phyloP scores from a whole-genome alignment of 495 filamentous ascomycete genomes.

The Thermochaetoides thermophila region DNA sequence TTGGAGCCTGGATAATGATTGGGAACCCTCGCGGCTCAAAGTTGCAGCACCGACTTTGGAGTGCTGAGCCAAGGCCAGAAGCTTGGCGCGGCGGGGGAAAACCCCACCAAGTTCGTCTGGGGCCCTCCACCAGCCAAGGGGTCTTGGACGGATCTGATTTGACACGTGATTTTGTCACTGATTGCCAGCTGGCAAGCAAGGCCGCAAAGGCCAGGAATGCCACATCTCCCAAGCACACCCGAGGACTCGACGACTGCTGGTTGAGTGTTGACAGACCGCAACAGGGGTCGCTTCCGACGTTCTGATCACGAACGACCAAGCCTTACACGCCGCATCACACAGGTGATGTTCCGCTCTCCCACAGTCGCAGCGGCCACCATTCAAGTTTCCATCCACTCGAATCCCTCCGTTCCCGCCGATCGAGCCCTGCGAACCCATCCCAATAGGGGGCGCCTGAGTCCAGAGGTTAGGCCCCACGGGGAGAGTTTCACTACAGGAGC shows the following conservation, averaged over 20 bases:
- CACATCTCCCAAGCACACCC: slow-evolving; percentile 20
- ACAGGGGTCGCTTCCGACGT: slow-evolving; percentile 10
- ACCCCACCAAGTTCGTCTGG: slow-evolving; percentile 12
- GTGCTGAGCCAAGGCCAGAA: not conserved
- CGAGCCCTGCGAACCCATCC: slow-evolving; percentile 3
- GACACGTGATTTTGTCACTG: slow-evolving; percentile 11
- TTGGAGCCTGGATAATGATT: too few species aligned
- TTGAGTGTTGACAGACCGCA: slow-evolving; percentile 16
- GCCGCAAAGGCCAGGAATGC: slow-evolving; percentile 15
- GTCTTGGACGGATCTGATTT: not conserved
- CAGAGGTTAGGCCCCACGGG: slow-evolving; percentile 3
- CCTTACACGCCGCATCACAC: too few species aligned
- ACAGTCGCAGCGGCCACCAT: slow-evolving; percentile 10
- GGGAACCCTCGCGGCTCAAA: slow-evolving; percentile 10
- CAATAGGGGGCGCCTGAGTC: slow-evolving; percentile 1
- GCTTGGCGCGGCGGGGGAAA: slow-evolving; percentile 17
- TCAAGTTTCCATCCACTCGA: slow-evolving; percentile 5
- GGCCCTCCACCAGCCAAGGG: not conserved
- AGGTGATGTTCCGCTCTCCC: slow-evolving; percentile 15
- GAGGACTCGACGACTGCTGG: too few species aligned
- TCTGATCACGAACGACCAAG: slow-evolving; percentile 11
- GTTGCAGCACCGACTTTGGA: slow-evolving; percentile 1
- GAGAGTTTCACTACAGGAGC: slow-evolving; percentile 4
- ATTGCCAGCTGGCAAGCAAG: slow-evolving; percentile 10
- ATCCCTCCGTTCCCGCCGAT: slow-evolving; percentile 3